Evolutionary conservation across 257 asterid species (phyloP).

Genomic region (Lavandula angustifolia): DNA sequence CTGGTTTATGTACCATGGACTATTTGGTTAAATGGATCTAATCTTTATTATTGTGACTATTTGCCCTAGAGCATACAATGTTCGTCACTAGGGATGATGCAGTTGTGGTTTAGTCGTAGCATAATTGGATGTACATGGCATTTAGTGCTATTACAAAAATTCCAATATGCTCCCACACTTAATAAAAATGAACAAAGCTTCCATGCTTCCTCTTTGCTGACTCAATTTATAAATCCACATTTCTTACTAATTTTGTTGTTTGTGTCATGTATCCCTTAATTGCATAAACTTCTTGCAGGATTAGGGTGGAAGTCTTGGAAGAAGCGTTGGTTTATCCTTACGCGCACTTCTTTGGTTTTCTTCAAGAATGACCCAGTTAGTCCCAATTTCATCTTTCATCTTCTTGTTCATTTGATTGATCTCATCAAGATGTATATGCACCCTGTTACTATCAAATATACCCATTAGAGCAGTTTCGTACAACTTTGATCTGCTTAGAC

Average conservation of each 20-base stretch:
- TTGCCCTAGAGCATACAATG: not conserved
- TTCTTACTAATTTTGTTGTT: conserved; percentile 5
- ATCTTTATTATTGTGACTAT: not conserved
- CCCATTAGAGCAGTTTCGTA: conserved; percentile 2
- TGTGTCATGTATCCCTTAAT: conserved; percentile 27
- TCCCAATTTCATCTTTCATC: conserved; percentile 16
- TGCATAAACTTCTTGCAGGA: conserved; percentile 59
- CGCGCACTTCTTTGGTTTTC: conserved; percentile 95
- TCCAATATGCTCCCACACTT: conserved; percentile 10
- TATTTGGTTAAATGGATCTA: not conserved
- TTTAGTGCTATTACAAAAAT: conserved; percentile 3
- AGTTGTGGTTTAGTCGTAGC: conserved; percentile 9
- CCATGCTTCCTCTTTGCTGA: conserved; percentile 11
- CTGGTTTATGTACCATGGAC: not conserved
- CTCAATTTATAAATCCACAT: not conserved
- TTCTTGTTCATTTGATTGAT: conserved; percentile 24
- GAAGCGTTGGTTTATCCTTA: conserved; percentile 97
- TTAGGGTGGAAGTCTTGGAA: conserved; percentile 99
- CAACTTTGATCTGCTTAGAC: conserved; percentile 28
- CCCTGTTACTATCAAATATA: conserved; percentile 14
- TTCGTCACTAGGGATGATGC: conserved; percentile 5
- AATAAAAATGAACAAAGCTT: conserved; percentile 13
- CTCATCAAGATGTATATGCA: conserved; percentile 7
- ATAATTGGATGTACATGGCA: conserved; percentile 15
- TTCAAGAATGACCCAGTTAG: conserved; percentile 97